A percentile compares a stretch with the other conserved stretches of the same genome.
Evolutionary conservation across 2,329 filamentous ascomycete species (phyloP).

Genomic region (Pleochaeta shiraiana): DNA sequence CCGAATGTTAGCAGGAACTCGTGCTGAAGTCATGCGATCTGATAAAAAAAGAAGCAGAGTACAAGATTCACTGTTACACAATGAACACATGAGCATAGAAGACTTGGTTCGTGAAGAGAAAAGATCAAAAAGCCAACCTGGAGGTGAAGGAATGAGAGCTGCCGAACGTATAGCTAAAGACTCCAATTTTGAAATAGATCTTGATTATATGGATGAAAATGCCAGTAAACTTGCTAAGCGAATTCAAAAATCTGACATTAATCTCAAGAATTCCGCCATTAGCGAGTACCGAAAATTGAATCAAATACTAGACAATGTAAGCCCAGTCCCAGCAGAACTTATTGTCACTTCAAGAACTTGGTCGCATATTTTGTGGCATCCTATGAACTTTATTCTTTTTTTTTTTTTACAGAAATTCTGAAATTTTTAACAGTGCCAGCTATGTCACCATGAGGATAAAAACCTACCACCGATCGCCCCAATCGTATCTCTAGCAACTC

Average conservation of each 20-base stretch:
- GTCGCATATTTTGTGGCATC: too few species aligned
- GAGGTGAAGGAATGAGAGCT: slow-evolving; percentile 60
- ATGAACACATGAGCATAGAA: slow-evolving; percentile 87
- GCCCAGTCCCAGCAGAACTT: neutral
- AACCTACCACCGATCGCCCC: slow-evolving; percentile 58
- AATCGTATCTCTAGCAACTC: slow-evolving; percentile 63
- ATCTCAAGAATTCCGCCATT: slow-evolving; percentile 73
- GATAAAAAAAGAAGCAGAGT: slow-evolving; percentile 66
- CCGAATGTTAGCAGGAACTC: slow-evolving; percentile 56
- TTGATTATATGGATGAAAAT: slow-evolving; percentile 97
- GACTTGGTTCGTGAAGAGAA: slow-evolving; percentile 96
- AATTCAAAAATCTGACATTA: slow-evolving; percentile 71
- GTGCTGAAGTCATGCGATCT: slow-evolving; percentile 54
- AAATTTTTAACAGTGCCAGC: slow-evolving; percentile 33
- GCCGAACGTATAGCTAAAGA: slow-evolving; percentile 93
- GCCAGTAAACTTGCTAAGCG: slow-evolving; percentile 71
- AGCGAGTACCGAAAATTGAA: slow-evolving; percentile 80
- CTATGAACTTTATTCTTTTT: too few species aligned
- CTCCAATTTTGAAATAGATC: slow-evolving; percentile 68
- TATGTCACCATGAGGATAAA: slow-evolving; percentile 82
- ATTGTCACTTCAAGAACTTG: too few species aligned
- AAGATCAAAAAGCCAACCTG: slow-evolving; percentile 53
- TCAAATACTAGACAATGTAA: slow-evolving; percentile 46
- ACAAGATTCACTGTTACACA: slow-evolving; percentile 67
- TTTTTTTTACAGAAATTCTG: neutral